A percentile compares a stretch with the other conserved stretches of the same genome.
Evolutionary conservation across 129 eudicot genomes (phyloP).

Genomic region (Tagetes erecta): DNA sequence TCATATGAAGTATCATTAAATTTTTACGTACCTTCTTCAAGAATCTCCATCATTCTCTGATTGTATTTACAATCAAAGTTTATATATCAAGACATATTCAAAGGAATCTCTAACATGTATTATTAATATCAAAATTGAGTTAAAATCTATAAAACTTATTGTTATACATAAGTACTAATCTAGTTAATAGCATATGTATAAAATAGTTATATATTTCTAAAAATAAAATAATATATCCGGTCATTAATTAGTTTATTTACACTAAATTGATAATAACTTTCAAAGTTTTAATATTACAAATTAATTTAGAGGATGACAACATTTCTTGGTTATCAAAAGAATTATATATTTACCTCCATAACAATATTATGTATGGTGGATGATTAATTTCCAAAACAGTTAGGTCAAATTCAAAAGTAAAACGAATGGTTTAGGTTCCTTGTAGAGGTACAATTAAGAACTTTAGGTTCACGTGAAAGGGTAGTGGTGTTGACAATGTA

Average conservation of each 20-base stretch:
- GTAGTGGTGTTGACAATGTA: constrained; percentile 19
- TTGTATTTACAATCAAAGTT: too few species aligned
- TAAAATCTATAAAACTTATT: too few species aligned
- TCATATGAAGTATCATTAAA: too few species aligned
- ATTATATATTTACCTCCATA: not conserved
- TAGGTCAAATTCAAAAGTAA: not conserved
- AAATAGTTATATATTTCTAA: not conserved
- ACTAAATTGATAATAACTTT: not conserved
- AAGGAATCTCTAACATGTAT: too few species aligned
- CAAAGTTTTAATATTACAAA: not conserved
- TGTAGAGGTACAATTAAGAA: constrained; percentile 15
- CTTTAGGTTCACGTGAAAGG: constrained; percentile 42
- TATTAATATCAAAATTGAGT: too few species aligned
- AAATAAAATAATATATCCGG: not conserved
- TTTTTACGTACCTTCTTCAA: too few species aligned
- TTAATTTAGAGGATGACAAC: not conserved
- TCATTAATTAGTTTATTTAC: not conserved
- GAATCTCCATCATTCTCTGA: too few species aligned
- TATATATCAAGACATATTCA: too few species aligned
- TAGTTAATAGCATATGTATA: too few species aligned
- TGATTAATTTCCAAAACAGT: not conserved
- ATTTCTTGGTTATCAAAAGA: not conserved
- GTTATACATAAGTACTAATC: too few species aligned
- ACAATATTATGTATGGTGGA: not conserved
- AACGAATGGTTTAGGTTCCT: constrained; percentile 17